These are phyloP conservation scores for Dichotomocladium elegans DNA, from an alignment of 371 early-diverging fungal genomes.

Conservation along the genomic window DNA sequence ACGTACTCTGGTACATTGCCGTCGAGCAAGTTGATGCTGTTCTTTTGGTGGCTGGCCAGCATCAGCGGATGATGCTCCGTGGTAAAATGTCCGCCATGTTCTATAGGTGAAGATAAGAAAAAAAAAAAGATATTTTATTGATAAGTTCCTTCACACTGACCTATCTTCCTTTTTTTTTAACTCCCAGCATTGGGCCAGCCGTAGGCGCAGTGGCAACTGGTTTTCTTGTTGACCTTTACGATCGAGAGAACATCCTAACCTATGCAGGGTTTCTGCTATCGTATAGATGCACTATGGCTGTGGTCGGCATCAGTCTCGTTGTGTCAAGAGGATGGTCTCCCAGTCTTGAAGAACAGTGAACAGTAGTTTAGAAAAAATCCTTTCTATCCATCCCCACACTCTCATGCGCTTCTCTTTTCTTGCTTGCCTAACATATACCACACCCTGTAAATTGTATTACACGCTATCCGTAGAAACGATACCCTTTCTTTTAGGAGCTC, in stretches of 20 bases:
- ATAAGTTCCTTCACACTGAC: too few relatives aligned
- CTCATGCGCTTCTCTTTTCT: background rate
- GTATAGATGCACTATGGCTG: background rate
- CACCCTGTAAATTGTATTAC: background rate
- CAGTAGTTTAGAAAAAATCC: background rate
- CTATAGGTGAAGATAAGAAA: too few relatives aligned
- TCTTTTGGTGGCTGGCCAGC: conserved; percentile 8
- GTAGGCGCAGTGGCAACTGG: conserved; percentile 10
- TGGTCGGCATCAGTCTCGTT: conserved; percentile 1
- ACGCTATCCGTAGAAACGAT: background rate
- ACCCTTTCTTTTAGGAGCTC: background rate
- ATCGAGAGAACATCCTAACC: background rate
- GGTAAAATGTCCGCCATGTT: conserved; percentile 18
- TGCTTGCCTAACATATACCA: background rate
- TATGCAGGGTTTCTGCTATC: conserved; percentile 7
- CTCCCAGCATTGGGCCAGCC: conserved; percentile 20
- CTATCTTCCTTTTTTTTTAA: too few relatives aligned
- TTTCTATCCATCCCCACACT: background rate
- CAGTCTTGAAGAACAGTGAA: background rate
- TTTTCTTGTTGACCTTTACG: conserved; percentile 3
- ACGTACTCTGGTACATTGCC: conserved; percentile 13
- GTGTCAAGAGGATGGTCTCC: conserved; percentile 12
- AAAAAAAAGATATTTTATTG: too few relatives aligned
- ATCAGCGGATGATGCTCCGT: conserved; percentile 17
- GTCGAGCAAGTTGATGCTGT: conserved; percentile 12